Conservation (phyloP, 352 stramenopile species). For the Peronospora belbahrii region DNA sequence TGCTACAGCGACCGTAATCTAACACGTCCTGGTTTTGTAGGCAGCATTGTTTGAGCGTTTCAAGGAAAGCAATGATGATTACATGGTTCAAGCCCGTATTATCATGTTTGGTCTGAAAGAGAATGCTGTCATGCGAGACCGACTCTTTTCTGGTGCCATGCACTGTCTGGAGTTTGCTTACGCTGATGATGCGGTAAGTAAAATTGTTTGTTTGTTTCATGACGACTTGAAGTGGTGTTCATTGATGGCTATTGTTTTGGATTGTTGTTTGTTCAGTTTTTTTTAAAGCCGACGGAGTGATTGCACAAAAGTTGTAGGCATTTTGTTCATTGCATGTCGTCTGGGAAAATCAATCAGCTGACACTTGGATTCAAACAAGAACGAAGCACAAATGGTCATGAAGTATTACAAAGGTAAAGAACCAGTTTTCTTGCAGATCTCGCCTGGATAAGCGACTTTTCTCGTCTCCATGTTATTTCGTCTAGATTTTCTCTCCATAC, state of each 20-base stretch:
- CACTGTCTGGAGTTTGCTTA: conserved; percentile 73
- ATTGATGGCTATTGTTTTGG: background rate
- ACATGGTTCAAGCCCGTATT: conserved; percentile 61
- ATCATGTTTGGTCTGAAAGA: conserved; percentile 76
- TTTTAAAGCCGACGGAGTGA: conserved; percentile 35
- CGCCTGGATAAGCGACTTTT: too few species aligned
- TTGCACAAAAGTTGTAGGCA: conserved; percentile 14
- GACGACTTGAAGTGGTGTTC: background rate
- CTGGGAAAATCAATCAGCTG: conserved; percentile 9
- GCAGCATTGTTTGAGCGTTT: conserved; percentile 70
- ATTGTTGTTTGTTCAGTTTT: conserved; percentile 28
- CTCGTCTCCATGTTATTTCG: too few species aligned
- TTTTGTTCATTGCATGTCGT: conserved; percentile 16
- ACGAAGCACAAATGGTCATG: conserved; percentile 17
- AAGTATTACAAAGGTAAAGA: background rate
- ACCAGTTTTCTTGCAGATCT: background rate
- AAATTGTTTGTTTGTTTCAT: background rate
- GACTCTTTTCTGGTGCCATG: conserved; percentile 53
- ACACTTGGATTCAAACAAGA: conserved; percentile 8
- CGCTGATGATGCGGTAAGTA: conserved; percentile 52
- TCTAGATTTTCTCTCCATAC: too few species aligned
- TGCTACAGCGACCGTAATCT: background rate
- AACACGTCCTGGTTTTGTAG: conserved; percentile 17
- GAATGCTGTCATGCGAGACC: conserved; percentile 51
- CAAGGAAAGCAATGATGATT: conserved; percentile 71